Percentiles rank a stretch among this genome's conserved stretches.
Evolutionary conservation across 2,329 filamentous ascomycete species (phyloP).

Genomic region (Cladobotryum protrusum): DNA sequence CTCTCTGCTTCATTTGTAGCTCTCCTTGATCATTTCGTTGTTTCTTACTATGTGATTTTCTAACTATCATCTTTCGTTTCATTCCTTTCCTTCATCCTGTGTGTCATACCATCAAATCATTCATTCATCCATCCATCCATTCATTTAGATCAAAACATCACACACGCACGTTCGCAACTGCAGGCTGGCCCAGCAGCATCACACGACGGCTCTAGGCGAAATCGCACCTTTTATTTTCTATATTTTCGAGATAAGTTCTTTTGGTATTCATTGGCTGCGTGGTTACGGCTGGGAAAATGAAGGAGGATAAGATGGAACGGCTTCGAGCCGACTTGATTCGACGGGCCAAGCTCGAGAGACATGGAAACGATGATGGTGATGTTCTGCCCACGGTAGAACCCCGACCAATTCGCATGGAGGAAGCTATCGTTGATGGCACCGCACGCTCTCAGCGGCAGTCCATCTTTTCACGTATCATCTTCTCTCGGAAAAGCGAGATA

Average conservation of each 20-base stretch:
- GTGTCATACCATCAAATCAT: too few relatives aligned
- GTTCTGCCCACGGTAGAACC: slow-evolving; percentile 12
- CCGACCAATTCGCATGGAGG: slow-evolving; percentile 3
- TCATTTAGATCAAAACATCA: too few relatives aligned
- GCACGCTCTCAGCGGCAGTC: slow-evolving; percentile 2
- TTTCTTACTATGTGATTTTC: too few relatives aligned
- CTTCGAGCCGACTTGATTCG: slow-evolving; percentile 27
- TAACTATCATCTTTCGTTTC: too few relatives aligned
- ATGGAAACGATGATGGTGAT: slow-evolving; percentile 11
- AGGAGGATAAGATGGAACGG: slow-evolving; percentile 22
- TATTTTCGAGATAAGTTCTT: not conserved
- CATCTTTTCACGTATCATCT: slow-evolving; percentile 15
- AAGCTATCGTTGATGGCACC: not conserved
- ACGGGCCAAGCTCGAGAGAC: slow-evolving; percentile 24
- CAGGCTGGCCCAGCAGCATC: too few relatives aligned
- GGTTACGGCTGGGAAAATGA: not conserved
- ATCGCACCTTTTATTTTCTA: too few relatives aligned
- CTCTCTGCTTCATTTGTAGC: too few relatives aligned
- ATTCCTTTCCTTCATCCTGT: too few relatives aligned
- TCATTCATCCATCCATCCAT: too few relatives aligned
- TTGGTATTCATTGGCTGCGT: not conserved
- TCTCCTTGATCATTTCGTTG: too few relatives aligned
- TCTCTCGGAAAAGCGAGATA: slow-evolving; percentile 15
- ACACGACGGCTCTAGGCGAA: too few relatives aligned
- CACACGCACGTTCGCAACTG: too few relatives aligned